Conservation (phyloP, 305 asterid species). For the Petunia hybrid region DNA sequence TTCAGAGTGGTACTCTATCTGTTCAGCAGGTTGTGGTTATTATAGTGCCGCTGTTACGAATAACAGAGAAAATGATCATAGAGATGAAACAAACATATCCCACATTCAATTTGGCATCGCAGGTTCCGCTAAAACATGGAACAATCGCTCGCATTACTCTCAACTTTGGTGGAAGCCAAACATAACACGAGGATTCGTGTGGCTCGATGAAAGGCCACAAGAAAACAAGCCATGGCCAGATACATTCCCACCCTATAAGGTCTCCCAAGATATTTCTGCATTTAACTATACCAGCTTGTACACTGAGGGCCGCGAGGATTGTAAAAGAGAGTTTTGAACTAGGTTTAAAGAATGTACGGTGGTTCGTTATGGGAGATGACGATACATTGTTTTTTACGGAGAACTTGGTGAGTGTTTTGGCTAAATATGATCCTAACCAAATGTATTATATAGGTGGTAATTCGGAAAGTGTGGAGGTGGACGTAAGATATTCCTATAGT, state of each 20-base stretch:
- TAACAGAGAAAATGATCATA: too few relatives aligned
- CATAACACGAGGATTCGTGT: not conserved
- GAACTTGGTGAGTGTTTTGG: conserved; percentile 54
- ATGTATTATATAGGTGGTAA: conserved; percentile 74
- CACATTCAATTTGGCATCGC: too few relatives aligned
- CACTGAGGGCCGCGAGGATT: conserved; percentile 31
- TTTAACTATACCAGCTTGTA: conserved; percentile 59
- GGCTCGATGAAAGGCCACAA: conserved; percentile 8
- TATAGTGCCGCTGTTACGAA: too few relatives aligned
- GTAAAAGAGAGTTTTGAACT: too few relatives aligned
- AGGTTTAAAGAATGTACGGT: conserved; percentile 48
- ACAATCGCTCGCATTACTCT: conserved; percentile 20
- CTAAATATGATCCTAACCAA: conserved; percentile 55
- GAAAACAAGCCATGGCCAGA: conserved; percentile 45
- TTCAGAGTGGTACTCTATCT: too few relatives aligned
- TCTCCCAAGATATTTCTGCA: conserved; percentile 62
- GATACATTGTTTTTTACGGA: conserved; percentile 64
- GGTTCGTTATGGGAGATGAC: conserved; percentile 80
- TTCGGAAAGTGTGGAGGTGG: conserved; percentile 89
- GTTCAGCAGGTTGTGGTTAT: too few relatives aligned
- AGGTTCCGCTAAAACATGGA: not conserved
- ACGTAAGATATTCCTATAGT: conserved; percentile 60
- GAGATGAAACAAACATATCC: too few relatives aligned
- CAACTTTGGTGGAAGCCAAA: conserved; percentile 26
- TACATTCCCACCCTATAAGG: conserved; percentile 57